A percentile compares a stretch with the other conserved stretches of the same genome.
Evolutionary conservation across 1,284 basidiomycete genomes (phyloP).

Genomic region (Melampsora larici-populina): DNA sequence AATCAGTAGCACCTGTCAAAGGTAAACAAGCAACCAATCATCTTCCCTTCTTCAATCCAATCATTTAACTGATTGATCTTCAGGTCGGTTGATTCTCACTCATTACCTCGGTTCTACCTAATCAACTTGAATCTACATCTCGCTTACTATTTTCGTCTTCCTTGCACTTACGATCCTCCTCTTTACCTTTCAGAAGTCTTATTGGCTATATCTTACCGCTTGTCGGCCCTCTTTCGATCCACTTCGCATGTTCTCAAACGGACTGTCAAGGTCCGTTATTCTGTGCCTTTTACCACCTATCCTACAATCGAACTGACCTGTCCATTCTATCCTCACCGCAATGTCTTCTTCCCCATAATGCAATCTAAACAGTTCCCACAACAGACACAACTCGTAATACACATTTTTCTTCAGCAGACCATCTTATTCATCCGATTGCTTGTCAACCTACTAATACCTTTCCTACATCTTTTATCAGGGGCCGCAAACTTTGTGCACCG

Average conservation of each 20-base stretch:
- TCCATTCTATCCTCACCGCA: background rate
- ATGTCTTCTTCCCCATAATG: background rate
- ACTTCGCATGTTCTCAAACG: conserved; percentile 26
- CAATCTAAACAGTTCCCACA: conserved; percentile 24
- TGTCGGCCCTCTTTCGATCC: background rate
- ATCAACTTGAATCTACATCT: background rate
- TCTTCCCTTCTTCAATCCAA: no score
- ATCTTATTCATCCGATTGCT: background rate
- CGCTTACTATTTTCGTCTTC: background rate
- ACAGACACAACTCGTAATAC: conserved; percentile 35
- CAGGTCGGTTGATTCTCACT: background rate
- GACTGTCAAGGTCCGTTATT: conserved; percentile 12
- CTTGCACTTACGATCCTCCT: background rate
- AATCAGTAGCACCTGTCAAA: no score
- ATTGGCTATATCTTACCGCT: background rate
- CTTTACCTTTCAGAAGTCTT: background rate
- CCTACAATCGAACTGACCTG: no score
- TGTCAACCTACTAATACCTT: background rate
- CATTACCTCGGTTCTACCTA: background rate
- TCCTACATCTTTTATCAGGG: conserved; percentile 6
- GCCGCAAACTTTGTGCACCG: conserved; percentile 40
- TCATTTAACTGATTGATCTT: no score
- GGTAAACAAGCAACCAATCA: no score
- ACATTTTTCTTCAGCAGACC: background rate
- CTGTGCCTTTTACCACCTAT: background rate